Percentiles rank a stretch among this genome's conserved stretches.
Conservation (phyloP, 2,329 filamentous ascomycete genomes). For the Pestalotiopsis sp. region DNA sequence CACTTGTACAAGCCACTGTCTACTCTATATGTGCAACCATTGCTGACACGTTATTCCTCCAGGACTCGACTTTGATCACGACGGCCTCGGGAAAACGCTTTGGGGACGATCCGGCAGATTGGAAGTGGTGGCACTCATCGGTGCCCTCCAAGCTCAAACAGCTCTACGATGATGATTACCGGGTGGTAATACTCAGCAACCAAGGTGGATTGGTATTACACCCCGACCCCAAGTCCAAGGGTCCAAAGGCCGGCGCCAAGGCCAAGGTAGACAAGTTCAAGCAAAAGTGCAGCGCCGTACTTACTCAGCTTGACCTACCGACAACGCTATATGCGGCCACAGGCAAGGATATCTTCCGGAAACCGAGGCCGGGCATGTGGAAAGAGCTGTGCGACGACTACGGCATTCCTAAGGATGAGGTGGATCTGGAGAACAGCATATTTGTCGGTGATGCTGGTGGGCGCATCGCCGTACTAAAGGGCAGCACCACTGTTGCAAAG, state of each 20-base stretch:
- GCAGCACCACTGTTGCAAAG: slow-evolving; percentile 36
- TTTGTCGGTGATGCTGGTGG: slow-evolving; percentile 89
- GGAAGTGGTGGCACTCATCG: slow-evolving; percentile 86
- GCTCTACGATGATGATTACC: slow-evolving; percentile 68
- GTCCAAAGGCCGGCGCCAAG: slow-evolving; percentile 57
- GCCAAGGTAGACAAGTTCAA: slow-evolving; percentile 80
- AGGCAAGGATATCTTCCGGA: slow-evolving; percentile 76
- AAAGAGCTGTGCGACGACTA: slow-evolving; percentile 59
- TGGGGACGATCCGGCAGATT: slow-evolving; percentile 69
- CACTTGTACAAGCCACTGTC: not conserved
- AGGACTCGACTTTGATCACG: slow-evolving; percentile 86
- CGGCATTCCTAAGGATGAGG: slow-evolving; percentile 52
- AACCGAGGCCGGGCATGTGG: slow-evolving; percentile 92
- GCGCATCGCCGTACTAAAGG: slow-evolving; percentile 50
- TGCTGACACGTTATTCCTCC: not conserved
- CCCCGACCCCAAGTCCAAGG: slow-evolving; percentile 65
- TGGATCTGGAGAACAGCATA: slow-evolving; percentile 73
- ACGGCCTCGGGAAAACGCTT: slow-evolving; percentile 82
- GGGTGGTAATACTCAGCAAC: slow-evolving; percentile 81
- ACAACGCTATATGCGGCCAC: slow-evolving; percentile 85
- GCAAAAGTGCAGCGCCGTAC: slow-evolving; percentile 68
- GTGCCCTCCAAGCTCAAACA: slow-evolving; percentile 69
- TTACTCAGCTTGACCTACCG: slow-evolving; percentile 73
- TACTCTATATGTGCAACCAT: not conserved
- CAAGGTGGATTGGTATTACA: slow-evolving; percentile 81